Conservation (phyloP, 2,329 filamentous ascomycete genomes). For the Myrmaecium sp. region DNA sequence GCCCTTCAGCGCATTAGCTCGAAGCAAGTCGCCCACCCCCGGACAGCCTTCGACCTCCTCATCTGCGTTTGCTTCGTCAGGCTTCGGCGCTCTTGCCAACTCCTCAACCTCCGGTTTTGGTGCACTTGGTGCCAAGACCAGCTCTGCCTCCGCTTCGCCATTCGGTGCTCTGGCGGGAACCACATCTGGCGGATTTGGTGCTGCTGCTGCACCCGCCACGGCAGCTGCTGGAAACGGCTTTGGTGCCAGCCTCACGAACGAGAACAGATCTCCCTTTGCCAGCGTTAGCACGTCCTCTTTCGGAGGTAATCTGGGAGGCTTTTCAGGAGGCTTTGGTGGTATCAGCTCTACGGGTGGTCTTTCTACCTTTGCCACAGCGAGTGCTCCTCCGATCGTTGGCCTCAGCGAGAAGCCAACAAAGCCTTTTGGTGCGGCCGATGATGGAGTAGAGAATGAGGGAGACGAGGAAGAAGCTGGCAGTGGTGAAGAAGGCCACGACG, state of each 20-base stretch:
- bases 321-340: slow-evolving; percentile 25
- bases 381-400: slow-evolving; percentile 28
- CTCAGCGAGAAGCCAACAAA: slow-evolving; percentile 44
- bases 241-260: slow-evolving; percentile 9
- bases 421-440: slow-evolving; percentile 61
- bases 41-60: slow-evolving; percentile 22
- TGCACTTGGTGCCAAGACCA: slow-evolving; percentile 12
- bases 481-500: slow-evolving; percentile 33
- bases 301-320: slow-evolving; percentile 7
- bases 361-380: slow-evolving; percentile 52
- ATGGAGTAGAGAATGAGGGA: too few species aligned
- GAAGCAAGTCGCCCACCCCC: slow-evolving; percentile 16
- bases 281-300: slow-evolving; percentile 2
- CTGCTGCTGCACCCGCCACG: slow-evolving; percentile 7
- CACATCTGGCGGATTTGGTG: slow-evolving; percentile 3
- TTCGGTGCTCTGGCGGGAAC: slow-evolving; percentile 13
- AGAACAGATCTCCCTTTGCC: slow-evolving; percentile 5
- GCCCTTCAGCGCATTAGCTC: slow-evolving; percentile 29
- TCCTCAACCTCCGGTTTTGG: slow-evolving; percentile 22
- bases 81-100: slow-evolving; percentile 25
- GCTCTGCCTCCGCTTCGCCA: slow-evolving; percentile 17
- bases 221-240: slow-evolving; percentile 14
- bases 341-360: slow-evolving; percentile 28
- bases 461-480: slow-evolving; percentile 34
- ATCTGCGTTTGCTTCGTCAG: slow-evolving; percentile 34